Percentiles rank a stretch among this genome's conserved stretches.
These are phyloP conservation scores for Leptographium wingfieldii DNA, from an alignment of 2,329 filamentous ascomycete species.

Conservation along the genomic window DNA sequence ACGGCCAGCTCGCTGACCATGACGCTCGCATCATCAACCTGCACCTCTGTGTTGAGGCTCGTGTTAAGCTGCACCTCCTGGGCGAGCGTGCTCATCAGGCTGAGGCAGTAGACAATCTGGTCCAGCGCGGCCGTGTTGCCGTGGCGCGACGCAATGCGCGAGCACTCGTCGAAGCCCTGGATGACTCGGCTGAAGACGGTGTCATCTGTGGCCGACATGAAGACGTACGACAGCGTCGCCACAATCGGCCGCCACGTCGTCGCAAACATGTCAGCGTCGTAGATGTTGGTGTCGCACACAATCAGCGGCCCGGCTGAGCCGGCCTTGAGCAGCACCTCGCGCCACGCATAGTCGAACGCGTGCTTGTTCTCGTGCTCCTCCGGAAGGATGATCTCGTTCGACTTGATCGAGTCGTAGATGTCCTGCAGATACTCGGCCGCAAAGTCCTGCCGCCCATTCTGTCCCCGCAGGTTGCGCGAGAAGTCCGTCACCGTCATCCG, in stretches of 20 bases:
- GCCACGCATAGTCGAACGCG: constrained; percentile 96
- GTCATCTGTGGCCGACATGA: constrained; percentile 97
- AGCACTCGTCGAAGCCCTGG: constrained; percentile 90
- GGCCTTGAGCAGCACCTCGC: constrained; percentile 79
- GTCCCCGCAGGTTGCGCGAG: constrained; percentile 75
- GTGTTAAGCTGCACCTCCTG: constrained; percentile 57
- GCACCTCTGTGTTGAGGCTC: constrained; percentile 84
- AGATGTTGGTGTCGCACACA: constrained; percentile 82
- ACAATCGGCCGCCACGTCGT: constrained; percentile 93
- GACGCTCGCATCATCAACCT: constrained; percentile 79
- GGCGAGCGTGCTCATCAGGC: constrained; percentile 79
- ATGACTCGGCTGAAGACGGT: constrained; percentile 88
- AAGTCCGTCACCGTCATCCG: constrained; percentile 83
- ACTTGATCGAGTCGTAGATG: constrained; percentile 85
- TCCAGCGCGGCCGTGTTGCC: constrained; percentile 76
- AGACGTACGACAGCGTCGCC: constrained; percentile 91
- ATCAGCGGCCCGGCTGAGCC: constrained; percentile 60
- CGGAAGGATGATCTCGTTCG: constrained; percentile 88
- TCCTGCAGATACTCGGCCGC: constrained; percentile 67
- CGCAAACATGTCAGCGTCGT: constrained; percentile 94
- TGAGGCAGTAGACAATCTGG: constrained; percentile 80
- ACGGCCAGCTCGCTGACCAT: constrained; percentile 99
- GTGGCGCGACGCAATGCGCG: constrained; percentile 80
- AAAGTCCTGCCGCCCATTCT: constrained; percentile 80
- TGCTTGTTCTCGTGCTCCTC: constrained; percentile 96